These are phyloP conservation scores for Bimuria novae-zelandiae DNA, from an alignment of 2,329 filamentous ascomycete species.

Conservation along the genomic window DNA sequence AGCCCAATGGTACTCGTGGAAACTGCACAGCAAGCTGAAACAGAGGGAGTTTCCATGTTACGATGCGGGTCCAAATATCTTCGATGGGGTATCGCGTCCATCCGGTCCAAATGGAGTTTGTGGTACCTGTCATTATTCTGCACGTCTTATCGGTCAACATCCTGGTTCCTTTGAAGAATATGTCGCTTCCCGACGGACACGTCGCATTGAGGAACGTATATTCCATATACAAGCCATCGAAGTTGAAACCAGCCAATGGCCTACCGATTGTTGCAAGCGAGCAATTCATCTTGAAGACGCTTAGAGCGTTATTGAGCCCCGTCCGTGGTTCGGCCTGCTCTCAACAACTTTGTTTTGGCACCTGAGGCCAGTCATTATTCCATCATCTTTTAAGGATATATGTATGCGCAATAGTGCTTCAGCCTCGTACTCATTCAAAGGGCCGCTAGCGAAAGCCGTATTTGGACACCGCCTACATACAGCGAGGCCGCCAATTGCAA, in stretches of 20 bases:
- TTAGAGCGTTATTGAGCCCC: neutral
- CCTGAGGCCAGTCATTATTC: too few species aligned
- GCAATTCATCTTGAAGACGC: slow-evolving; percentile 16
- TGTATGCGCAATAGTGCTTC: neutral
- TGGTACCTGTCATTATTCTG: slow-evolving; percentile 16
- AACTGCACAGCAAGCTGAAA: slow-evolving; percentile 23
- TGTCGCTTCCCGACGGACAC: slow-evolving; percentile 17
- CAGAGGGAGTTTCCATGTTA: slow-evolving; percentile 25
- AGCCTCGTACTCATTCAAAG: neutral
- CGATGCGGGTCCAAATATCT: slow-evolving; percentile 21
- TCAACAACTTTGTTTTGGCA: too few species aligned
- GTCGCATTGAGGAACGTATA: slow-evolving; percentile 17
- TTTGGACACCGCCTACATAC: neutral
- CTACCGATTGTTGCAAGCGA: slow-evolving; percentile 16
- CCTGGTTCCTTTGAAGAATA: slow-evolving; percentile 20
- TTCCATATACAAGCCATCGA: slow-evolving; percentile 13
- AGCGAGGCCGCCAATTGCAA: slow-evolving; percentile 10
- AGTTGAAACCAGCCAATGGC: slow-evolving; percentile 22
- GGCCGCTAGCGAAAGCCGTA: neutral
- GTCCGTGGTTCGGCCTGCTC: too few species aligned
- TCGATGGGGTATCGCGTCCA: slow-evolving; percentile 22
- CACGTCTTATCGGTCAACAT: slow-evolving; percentile 20
- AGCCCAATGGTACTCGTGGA: slow-evolving; percentile 22
- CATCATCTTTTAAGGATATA: neutral
- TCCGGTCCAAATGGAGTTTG: slow-evolving; percentile 17